These are phyloP conservation scores for Dictyophora rubrovolvata DNA, from an alignment of 768 basidiomycete species.

Conservation along the genomic window DNA sequence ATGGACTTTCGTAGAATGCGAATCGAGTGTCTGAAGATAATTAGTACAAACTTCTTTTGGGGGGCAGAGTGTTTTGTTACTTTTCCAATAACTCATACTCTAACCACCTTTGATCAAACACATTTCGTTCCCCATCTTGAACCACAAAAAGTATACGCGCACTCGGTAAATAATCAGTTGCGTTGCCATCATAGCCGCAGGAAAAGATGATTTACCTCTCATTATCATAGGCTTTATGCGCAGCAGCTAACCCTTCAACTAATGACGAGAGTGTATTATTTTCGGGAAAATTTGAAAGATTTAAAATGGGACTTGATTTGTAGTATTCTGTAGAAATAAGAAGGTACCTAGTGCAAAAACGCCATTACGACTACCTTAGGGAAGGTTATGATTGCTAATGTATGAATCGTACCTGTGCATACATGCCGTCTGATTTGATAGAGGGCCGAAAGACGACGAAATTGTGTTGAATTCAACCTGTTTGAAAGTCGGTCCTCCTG, in stretches of 20 bases:
- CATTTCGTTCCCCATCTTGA: constrained; percentile 80
- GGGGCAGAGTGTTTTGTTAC: constrained; percentile 31
- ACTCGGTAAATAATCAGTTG: constrained; percentile 17
- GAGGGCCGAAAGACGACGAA: constrained; percentile 77
- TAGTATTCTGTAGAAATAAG: constrained; percentile 57
- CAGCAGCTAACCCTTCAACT: constrained; percentile 66
- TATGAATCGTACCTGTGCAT: constrained; percentile 57
- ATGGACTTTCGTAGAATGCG: constrained; percentile 69
- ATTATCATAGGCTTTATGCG: constrained; percentile 63
- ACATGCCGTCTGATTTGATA: constrained; percentile 56
- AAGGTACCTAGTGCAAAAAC: constrained; percentile 45
- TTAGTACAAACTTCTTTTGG: not conserved
- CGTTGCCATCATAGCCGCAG: not conserved
- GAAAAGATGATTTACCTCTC: constrained; percentile 30
- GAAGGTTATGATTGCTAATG: not conserved
- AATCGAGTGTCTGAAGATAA: constrained; percentile 52
- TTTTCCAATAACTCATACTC: constrained; percentile 78
- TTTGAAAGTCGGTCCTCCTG: constrained; percentile 45
- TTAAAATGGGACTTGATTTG: constrained; percentile 42
- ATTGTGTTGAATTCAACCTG: constrained; percentile 99
- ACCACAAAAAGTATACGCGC: constrained; percentile 78
- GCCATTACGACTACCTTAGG: not conserved
- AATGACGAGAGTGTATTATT: constrained; percentile 67
- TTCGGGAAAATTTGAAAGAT: constrained; percentile 48
- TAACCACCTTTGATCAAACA: constrained; percentile 86